These are phyloP conservation scores for Chloris gayana DNA, from an alignment of 176 grass and related monocot species.

Conservation along the genomic window DNA sequence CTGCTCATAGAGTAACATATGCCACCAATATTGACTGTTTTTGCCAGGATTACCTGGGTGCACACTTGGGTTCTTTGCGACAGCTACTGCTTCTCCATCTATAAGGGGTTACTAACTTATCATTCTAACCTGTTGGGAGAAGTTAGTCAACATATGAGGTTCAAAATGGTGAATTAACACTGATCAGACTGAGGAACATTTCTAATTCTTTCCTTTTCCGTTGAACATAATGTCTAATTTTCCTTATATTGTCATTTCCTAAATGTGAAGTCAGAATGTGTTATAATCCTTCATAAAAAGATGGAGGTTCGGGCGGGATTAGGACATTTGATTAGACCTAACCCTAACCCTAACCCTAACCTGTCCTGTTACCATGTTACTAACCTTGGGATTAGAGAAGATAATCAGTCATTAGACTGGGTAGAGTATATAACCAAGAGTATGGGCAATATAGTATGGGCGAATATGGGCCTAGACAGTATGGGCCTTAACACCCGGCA, in stretches of 20 bases:
- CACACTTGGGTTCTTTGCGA: background rate
- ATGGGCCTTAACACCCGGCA: background rate
- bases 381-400: too few relatives aligned
- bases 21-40: background rate
- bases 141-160: background rate
- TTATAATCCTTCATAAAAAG: conserved; percentile 23
- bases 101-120: background rate
- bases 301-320: too few relatives aligned
- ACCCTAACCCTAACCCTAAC: too few relatives aligned
- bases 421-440: too few relatives aligned
- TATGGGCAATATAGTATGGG: too few relatives aligned
- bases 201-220: background rate
- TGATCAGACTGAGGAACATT: conserved; percentile 21
- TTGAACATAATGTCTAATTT: conserved; percentile 11
- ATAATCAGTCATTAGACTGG: too few relatives aligned
- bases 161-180: background rate
- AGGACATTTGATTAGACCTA: too few relatives aligned
- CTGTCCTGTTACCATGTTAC: too few relatives aligned
- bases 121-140: background rate
- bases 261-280: background rate
- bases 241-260: background rate
- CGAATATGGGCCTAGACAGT: too few relatives aligned
- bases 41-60: background rate
- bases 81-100: conserved; percentile 9
- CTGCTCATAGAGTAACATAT: background rate